phyloP scores from a whole-genome alignment of 441 rosid genomes.

The Populus hybrid region DNA sequence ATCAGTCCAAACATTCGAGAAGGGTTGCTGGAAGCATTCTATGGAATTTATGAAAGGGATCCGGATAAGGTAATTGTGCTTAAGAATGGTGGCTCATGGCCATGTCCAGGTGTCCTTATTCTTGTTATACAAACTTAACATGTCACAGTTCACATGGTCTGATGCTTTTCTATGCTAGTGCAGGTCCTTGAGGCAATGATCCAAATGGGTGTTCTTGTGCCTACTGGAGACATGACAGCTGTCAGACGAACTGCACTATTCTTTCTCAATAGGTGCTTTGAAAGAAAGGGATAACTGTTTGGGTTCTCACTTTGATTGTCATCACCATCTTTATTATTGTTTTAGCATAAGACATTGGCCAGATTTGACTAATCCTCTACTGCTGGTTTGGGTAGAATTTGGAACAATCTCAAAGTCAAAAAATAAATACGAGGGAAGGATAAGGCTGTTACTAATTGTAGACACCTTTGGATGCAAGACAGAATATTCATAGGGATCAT shows the following conservation, averaged over 20 bases:
- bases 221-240: conserved; percentile 97
- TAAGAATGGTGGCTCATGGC: conserved; percentile 4
- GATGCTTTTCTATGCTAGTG: conserved; percentile 15
- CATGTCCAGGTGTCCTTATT: conserved; percentile 13
- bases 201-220: conserved; percentile 99
- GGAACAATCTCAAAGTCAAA: neutral
- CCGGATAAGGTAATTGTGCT: conserved; percentile 71
- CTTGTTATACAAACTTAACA: neutral
- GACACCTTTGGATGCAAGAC: neutral
- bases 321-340: neutral
- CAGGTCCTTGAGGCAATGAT: conserved; percentile 95
- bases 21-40: conserved; percentile 86
- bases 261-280: conserved; percentile 81
- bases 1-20: conserved; percentile 93
- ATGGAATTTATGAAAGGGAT: conserved; percentile 94
- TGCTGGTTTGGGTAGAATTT: neutral
- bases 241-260: conserved; percentile 91
- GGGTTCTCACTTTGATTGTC: neutral
- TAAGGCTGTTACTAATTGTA: neutral
- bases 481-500: neutral
- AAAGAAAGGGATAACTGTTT: conserved; percentile 6
- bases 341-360: neutral
- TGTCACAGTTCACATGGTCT: conserved; percentile 14
- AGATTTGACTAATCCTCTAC: neutral
- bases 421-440: neutral